These are phyloP conservation scores for Ormosia emarginata DNA, from an alignment of 306 rosid species.

Conservation along the genomic window DNA sequence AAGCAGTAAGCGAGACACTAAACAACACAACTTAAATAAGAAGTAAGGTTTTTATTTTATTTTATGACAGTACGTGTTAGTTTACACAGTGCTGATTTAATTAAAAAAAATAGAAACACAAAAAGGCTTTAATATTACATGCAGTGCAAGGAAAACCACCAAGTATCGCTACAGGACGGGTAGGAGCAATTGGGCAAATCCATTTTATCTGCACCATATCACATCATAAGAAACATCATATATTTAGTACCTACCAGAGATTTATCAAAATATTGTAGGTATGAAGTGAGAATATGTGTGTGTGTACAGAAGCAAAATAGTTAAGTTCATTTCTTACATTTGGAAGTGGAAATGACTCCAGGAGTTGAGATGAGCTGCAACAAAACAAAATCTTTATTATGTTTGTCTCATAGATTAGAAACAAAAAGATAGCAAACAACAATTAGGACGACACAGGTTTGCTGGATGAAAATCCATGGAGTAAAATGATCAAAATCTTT, in stretches of 20 bases:
- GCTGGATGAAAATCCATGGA: background rate
- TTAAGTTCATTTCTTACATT: slow-evolving; percentile 51
- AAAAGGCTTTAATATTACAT: slow-evolving; percentile 45
- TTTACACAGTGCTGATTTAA: background rate
- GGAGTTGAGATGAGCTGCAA: slow-evolving; percentile 81
- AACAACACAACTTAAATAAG: no score
- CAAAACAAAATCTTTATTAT: slow-evolving; percentile 24
- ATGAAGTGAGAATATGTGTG: background rate
- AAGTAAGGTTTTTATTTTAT: background rate
- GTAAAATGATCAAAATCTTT: background rate
- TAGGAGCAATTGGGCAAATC: slow-evolving; percentile 97
- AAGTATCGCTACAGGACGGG: slow-evolving; percentile 69
- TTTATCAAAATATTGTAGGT: background rate
- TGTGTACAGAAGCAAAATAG: slow-evolving; percentile 3
- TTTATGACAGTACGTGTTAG: background rate
- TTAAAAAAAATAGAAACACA: background rate
- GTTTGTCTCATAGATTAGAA: background rate
- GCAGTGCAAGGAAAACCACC: slow-evolving; percentile 91
- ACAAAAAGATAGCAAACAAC: background rate
- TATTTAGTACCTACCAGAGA: background rate
- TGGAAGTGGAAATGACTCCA: slow-evolving; percentile 83
- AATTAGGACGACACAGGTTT: slow-evolving; percentile 5
- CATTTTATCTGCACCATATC: slow-evolving; percentile 71
- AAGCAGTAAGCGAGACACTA: no score
- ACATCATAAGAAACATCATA: slow-evolving; percentile 9